Base-by-base conservation (phyloP, 352 stramenopile species). In the Phytopythium cucurbitacearum region DNA sequence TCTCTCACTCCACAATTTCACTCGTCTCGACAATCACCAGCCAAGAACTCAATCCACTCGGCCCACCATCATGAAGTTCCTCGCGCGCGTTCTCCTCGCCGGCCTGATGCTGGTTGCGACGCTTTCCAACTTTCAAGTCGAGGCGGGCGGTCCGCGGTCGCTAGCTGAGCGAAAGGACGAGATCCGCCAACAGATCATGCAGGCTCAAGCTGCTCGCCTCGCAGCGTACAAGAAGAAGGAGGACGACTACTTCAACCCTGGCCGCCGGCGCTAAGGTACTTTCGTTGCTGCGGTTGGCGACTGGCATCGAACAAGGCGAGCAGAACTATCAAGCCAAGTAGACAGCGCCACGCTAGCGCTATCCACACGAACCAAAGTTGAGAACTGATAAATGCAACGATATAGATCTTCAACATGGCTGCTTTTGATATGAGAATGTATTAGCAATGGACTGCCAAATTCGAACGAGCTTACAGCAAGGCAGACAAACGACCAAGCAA, bases 191-290 rank as follows among this genome's bases (percentile, higher is more conserved):
- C 56, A 57, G 13, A 65, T 68, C 21, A 48, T 62, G n/a, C 42
- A 58, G 28, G 53, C 57, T 3, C 51, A 68, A 34, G 47, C 53
- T 7, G 46, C 46, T 13, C 64, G 64, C 41, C 36, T 58, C 21
- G 61, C 61, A 15, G 61, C 51, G 2, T 68, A 58, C 21, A 37
- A 64, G 15, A 50, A 65, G 48, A 51, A 47, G 34, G 61, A 69
- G 44, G 12, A 13, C 5, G 61, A 64, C 41, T 69, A 62, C 32
- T 69, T 56, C 57, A 69, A 51, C 42, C 49, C n/a, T 45, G n/a
- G 40, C n/a, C 28, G 28, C 21, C n/a, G 21, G 32, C n/a, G 11
- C 3, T 28, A 16, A 11, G 4, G 4, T 4, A 9, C 5, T n/a
- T 15, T 9, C 41, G 6, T 13, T 7, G 16, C 41, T 35, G 32